phyloP scores from a whole-genome alignment of 441 rosid genomes.

The Theobroma grandiflorum region DNA sequence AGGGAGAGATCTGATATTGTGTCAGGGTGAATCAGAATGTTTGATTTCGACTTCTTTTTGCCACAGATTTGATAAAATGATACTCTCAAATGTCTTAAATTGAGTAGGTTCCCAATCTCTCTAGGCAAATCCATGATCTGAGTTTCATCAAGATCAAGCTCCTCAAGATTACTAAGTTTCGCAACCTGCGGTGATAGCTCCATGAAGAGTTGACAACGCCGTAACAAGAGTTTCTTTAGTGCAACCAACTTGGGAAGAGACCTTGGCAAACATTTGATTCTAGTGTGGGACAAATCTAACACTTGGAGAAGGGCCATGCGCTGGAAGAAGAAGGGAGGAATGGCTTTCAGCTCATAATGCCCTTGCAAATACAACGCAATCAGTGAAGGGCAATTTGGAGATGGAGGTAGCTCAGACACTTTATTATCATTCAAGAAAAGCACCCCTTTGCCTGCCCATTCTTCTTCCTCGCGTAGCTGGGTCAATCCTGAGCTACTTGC shows the following conservation, averaged over 20 bases:
- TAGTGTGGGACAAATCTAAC: slow-evolving; percentile 28
- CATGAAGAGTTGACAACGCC: slow-evolving; percentile 3
- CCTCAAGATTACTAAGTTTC: slow-evolving; percentile 30
- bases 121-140: slow-evolving; percentile 23
- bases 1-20: not conserved
- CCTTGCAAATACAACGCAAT: slow-evolving; percentile 20
- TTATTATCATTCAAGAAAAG: slow-evolving; percentile 27
- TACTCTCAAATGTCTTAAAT: slow-evolving; percentile 23
- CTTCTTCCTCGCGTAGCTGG: not conserved
- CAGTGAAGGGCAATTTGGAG: slow-evolving; percentile 16
- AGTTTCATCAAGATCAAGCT: slow-evolving; percentile 38
- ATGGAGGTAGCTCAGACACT: not conserved
- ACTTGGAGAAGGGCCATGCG: slow-evolving; percentile 26
- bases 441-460: slow-evolving; percentile 25
- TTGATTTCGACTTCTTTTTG: not conserved
- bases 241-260: slow-evolving; percentile 23
- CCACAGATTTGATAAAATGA: slow-evolving; percentile 16
- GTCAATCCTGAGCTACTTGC: not conserved
- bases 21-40: not conserved
- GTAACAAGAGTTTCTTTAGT: slow-evolving; percentile 27
- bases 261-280: slow-evolving; percentile 23
- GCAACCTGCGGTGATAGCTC: slow-evolving; percentile 30
- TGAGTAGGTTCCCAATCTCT: slow-evolving; percentile 9
- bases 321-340: slow-evolving; percentile 24
- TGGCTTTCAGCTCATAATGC: slow-evolving; percentile 8